Base-by-base conservation (phyloP, 345 rosid species). In the Eucalyptus guilfoylei region DNA sequence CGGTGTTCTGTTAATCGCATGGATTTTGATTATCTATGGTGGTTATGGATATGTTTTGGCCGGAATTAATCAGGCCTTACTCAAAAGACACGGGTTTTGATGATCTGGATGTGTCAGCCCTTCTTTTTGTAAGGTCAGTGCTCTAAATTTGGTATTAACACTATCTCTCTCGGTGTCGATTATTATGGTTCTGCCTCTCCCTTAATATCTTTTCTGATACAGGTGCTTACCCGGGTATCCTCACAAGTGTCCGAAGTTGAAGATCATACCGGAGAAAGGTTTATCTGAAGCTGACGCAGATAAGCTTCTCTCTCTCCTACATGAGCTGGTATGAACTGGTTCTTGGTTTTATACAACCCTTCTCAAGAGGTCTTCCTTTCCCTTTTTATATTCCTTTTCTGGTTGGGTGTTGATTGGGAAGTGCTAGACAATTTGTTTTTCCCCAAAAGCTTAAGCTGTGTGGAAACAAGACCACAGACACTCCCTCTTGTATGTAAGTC, bases 211-310 rank as follows among this genome's bases (percentile, higher is more conserved):
- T 28, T 48, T 91, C 85, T 91, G 89, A 72, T 76, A 89, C 90
- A 97, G 99, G 92, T 97, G 97, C 94, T 93, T 95, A 91, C 99
- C 99, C 5, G 99, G 99, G 86, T 97, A 97, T 94, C 99, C 99
- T 87, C 94, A 93, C 95, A 97, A 97, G 94, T 94, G 95, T 60
- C 99, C 99, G 1, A 97, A 94, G 94, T 92, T 97, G 92, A 95
- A 93, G 93, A 92, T 96, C 89, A 95, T 93, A 91, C 96, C 97
- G 24, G 99, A 96, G 90, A 92, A 94, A 91, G 99, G 99, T 83
- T 93, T 97, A 89, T 94, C 97, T 52, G 87, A 93, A 92, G 91
- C 80, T 83, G 96, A 96, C 83, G 95, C 94, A 80, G 97, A 96
- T 86, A 96, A 92, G 86, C 99, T 97, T 92, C 90, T 96, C 47